Base-by-base conservation (phyloP, 2,329 filamentous ascomycete genomes). In the Paecilomyces sp. region DNA sequence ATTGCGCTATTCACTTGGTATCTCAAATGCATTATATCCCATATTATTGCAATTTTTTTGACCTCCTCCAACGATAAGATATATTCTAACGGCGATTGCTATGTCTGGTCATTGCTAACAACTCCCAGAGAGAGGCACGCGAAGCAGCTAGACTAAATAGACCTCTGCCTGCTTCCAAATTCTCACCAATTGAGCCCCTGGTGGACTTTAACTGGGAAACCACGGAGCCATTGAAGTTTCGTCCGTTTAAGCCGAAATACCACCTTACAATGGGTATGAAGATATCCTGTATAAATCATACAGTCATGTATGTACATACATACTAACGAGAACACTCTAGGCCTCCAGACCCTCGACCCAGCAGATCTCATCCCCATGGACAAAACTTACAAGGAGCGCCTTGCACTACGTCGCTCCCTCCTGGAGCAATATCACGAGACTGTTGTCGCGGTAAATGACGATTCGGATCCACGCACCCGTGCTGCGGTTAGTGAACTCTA, bases 261-360 rank as follows among this genome's bases (percentile, higher is more conserved):
- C 80, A 87, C 66, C 70, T 88, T 56, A 86, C 85, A 5, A 88
- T 88, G 85, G 82, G 84, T 85, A 71, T 62, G 72, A 31, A 30
- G 25, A 36, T 51, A 30, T 59, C 15, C 28, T 15, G 41, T 22
- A 41, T 60, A 36, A 15, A n/a, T 30, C 30, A 11, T 3, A 56
- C 33, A 57, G 22, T 24, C 15, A 18, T 8, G 57, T 13, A 31
- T 31, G 30, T 31, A 31, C 9, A 12, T 33, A 33, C 31, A 33
- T 33, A 6, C 25, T 41, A 57, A 24, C 28, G 18, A 9, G 11
- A 31, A 56, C 53, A 57, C 9, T 33, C 31, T 64, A 86, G 84
- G 78, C 3, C 75, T 87, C 25, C 79, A 84, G 66, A 82, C 75
- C 53, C 77, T 80, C 13, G 67, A 78, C 8, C 68, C 82, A 0